phyloP scores from a whole-genome alignment of 2,329 filamentous ascomycete species.

The Penicillium oxalicum region DNA sequence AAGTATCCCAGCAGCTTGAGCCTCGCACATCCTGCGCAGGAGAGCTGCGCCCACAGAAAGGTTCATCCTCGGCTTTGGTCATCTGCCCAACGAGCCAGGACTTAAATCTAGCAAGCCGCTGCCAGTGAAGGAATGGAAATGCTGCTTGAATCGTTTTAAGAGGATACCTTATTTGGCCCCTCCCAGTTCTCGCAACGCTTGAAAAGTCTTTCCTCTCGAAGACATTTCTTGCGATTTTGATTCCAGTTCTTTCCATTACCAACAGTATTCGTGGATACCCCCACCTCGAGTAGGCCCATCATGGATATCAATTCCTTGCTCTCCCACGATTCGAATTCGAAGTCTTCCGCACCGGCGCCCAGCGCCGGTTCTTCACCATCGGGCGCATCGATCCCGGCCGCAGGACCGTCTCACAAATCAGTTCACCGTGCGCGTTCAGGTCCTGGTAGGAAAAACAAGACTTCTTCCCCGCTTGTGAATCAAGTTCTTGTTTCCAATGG shows the following conservation, averaged over 20 bases:
- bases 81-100: constrained; percentile 11
- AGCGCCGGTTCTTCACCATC: constrained; percentile 22
- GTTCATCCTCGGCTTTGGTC: constrained; percentile 5
- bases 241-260: constrained; percentile 1
- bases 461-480: constrained; percentile 39
- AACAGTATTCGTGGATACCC: constrained; percentile 2
- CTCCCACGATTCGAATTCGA: constrained; percentile 40
- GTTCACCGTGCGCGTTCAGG: constrained; percentile 33
- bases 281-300: constrained; percentile 10
- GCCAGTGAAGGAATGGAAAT: constrained; percentile 33
- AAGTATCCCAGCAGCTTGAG: not conserved
- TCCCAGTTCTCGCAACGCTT: constrained; percentile 19
- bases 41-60: constrained; percentile 2
- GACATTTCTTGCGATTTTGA: not conserved
- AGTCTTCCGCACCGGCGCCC: constrained; percentile 31
- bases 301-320: constrained; percentile 46
- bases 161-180: constrained; percentile 25
- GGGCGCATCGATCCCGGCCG: constrained; percentile 22
- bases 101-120: constrained; percentile 20
- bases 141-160: constrained; percentile 27
- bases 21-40: not conserved
- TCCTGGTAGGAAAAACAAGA: constrained; percentile 30
- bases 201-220: constrained; percentile 10
- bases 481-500: constrained; percentile 38
- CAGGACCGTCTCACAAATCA: constrained; percentile 32